phyloP scores from a whole-genome alignment of 306 rosid genomes.

The Rosa rugosa region DNA sequence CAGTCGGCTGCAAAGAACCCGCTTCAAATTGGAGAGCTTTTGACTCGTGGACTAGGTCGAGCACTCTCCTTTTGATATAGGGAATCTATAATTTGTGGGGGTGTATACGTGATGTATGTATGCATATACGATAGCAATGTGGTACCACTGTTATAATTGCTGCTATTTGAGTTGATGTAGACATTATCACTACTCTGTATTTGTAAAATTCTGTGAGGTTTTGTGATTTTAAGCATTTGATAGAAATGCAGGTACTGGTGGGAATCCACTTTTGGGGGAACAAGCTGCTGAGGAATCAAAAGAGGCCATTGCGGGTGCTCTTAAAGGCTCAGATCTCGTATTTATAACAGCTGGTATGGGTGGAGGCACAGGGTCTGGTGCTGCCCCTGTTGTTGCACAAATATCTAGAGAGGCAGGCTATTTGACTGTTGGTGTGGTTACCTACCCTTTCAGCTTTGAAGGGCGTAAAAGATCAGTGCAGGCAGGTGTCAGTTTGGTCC shows the following conservation, averaged over 20 bases:
- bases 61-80: constrained; percentile 22
- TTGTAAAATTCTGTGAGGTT: constrained; percentile 3
- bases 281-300: constrained; percentile 98
- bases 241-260: constrained; percentile 92
- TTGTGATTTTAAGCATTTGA: constrained; percentile 39
- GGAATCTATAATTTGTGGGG: constrained; percentile 16
- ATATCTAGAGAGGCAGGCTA: constrained; percentile 94
- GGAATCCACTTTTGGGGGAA: constrained; percentile 97
- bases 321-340: constrained; percentile 94
- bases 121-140: background rate
- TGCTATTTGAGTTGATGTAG: background rate
- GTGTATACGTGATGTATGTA: background rate
- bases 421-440: constrained; percentile 97
- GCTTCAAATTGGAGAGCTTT: constrained; percentile 92
- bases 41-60: constrained; percentile 98
- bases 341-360: constrained; percentile 99
- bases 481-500: constrained; percentile 61
- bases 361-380: constrained; percentile 99
- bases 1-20: constrained; percentile 87
- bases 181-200: background rate
- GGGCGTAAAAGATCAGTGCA: constrained; percentile 97
- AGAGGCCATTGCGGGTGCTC: constrained; percentile 80
- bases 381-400: constrained; percentile 97
- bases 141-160: background rate
- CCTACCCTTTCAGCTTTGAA: constrained; percentile 93